Evolutionary conservation across 129 eudicot genomes (phyloP).

Genomic region (Flaveria bidentis): DNA sequence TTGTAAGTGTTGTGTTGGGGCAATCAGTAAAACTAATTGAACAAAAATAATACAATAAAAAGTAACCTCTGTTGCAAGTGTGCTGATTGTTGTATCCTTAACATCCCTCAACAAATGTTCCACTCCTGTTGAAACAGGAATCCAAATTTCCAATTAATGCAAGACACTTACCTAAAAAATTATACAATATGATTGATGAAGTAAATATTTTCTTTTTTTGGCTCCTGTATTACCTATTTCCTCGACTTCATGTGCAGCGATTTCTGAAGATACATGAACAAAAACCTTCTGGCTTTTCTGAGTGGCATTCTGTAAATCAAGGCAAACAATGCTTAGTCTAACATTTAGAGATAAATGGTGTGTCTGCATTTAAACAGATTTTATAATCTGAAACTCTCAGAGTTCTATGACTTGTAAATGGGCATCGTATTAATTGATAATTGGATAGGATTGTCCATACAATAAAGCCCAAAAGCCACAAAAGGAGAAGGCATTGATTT

Average conservation of each 20-base stretch:
- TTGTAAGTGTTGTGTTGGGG: neutral
- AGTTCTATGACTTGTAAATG: neutral
- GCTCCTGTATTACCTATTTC: conserved; percentile 66
- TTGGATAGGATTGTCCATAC: neutral
- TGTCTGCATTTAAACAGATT: neutral
- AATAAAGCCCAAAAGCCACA: conserved; percentile 2
- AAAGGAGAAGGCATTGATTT: conserved; percentile 4
- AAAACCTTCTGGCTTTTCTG: conserved; percentile 44
- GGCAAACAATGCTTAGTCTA: conserved; percentile 21
- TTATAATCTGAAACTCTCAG: neutral
- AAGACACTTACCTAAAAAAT: neutral
- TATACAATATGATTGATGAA: neutral
- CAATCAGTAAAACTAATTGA: neutral
- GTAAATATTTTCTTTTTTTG: neutral
- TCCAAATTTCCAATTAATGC: neutral
- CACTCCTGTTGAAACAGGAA: conserved; percentile 58
- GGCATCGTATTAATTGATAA: neutral
- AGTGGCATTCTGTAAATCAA: conserved; percentile 75
- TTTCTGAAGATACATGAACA: conserved; percentile 91
- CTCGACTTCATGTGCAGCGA: conserved; percentile 99
- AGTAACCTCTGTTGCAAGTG: conserved; percentile 88
- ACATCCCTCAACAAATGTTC: conserved; percentile 97
- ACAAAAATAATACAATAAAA: neutral
- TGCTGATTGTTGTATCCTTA: conserved; percentile 93
- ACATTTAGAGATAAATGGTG: conserved; percentile 9